Evolutionary conservation across 441 rosid species (phyloP).

Genomic region (Populus hybrid): DNA sequence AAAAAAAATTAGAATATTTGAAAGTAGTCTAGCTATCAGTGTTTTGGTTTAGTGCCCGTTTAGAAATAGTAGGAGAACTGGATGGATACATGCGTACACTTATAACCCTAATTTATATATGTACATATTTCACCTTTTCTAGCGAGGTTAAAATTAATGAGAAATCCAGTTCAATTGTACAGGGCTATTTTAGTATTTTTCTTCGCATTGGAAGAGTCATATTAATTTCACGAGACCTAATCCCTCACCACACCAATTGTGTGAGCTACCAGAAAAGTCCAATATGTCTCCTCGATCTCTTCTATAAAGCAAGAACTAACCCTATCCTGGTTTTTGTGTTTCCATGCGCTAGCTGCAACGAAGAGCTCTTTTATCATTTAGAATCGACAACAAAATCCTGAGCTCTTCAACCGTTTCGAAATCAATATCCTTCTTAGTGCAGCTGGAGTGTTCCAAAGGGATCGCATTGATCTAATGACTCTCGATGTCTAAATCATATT

Average conservation of each 20-base stretch:
- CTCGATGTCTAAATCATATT: neutral
- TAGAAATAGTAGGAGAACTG: too few species aligned
- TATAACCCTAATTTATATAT: too few species aligned
- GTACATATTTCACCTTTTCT: too few species aligned
- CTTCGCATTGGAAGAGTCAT: neutral
- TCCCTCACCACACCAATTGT: constrained; percentile 23
- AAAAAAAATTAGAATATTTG: too few species aligned
- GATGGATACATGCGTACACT: too few species aligned
- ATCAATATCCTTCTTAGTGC: constrained; percentile 29
- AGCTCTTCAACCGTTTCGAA: neutral
- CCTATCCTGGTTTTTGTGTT: neutral
- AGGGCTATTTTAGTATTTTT: constrained; percentile 23
- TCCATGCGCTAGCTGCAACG: neutral
- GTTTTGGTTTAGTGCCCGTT: neutral
- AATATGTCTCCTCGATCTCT: neutral
- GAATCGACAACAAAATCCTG: neutral
- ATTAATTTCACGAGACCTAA: neutral
- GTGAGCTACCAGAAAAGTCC: constrained; percentile 20
- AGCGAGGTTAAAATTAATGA: too few species aligned
- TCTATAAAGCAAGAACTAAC: constrained; percentile 7
- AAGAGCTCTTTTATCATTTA: neutral
- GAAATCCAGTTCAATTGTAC: too few species aligned
- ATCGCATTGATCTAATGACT: constrained; percentile 63
- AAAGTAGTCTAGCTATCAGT: neutral
- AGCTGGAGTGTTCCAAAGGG: constrained; percentile 66